Evolutionary conservation across 495 filamentous ascomycete genomes (phyloP), one percentile per base, ranked within the genome.

Genomic region (Lophiotrema nucula): DNA sequence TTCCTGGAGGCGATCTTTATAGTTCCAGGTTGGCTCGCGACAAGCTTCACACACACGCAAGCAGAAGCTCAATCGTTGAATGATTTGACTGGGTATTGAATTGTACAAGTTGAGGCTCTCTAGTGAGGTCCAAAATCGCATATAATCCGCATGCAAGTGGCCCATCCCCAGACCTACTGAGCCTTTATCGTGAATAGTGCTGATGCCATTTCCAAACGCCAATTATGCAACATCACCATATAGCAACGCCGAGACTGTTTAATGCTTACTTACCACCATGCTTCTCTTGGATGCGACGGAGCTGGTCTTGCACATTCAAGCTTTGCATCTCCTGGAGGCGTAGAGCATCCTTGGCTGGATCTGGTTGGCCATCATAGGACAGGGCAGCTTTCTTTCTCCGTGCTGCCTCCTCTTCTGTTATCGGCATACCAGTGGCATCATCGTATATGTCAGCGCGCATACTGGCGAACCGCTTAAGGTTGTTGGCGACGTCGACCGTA

Each of bases 391-490:
- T 85, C 77, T 93, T 95, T 66, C 88, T 79, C 55, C 90, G 75
- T 33, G 81, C 83, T 58, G 81, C 77, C 73, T 95, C 90, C 64
- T 95, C 91, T 45, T 86, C 85, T 0, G 80, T 73, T 27, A 89
- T 72, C 16, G 81, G 74, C 66, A 85, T 77, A 1, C 88, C 87
- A 0, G 85, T 84, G 19, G 81, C 78, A 3, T 79, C 78, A 64
- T 98, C 92, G 69, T 96, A 97, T n/a, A 97, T 79, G 69, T 98
- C 93, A 59, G 80, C 86, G 27, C 93, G 83, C 68, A 95, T 90
- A 49, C 86, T 90, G n/a, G 92, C 90, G 25, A 97, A 80, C n/a
- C 93, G 88, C 75, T 97, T 97, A 58, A 98, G 79, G 66, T 98
- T 97, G 69, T 87, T 88, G 56, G 90, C 92, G 23, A 95, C 92